Evolutionary conservation across 106 monocot species (phyloP).

Genomic region (Dioscorea dumetorum): DNA sequence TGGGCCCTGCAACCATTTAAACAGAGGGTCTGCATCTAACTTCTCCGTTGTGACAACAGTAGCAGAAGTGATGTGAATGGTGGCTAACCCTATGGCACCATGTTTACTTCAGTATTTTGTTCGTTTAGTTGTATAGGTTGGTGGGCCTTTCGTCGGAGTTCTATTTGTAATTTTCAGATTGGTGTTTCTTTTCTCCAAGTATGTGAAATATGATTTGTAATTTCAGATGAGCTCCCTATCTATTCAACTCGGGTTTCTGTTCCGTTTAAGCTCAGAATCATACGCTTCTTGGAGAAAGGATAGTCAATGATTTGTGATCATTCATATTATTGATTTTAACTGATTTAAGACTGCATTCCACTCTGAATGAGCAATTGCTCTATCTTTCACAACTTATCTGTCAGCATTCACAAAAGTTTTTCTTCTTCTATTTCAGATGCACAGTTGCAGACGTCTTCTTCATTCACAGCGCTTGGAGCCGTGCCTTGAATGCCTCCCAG

Average conservation of each 20-base stretch:
- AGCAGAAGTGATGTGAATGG: neutral
- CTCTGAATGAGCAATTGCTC: too few relatives aligned
- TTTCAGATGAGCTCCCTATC: neutral
- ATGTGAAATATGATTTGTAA: slow-evolving; percentile 53
- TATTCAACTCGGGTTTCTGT: too few relatives aligned
- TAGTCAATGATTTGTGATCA: too few relatives aligned
- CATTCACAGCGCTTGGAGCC: slow-evolving; percentile 4
- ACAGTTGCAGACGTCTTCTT: too few relatives aligned
- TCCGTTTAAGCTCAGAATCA: too few relatives aligned
- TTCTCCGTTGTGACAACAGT: neutral
- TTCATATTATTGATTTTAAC: too few relatives aligned
- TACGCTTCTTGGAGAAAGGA: too few relatives aligned
- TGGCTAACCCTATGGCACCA: slow-evolving; percentile 1
- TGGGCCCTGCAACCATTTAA: neutral
- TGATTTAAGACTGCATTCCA: too few relatives aligned
- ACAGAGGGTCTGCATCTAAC: neutral
- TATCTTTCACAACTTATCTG: too few relatives aligned
- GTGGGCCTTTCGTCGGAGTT: slow-evolving; percentile 5
- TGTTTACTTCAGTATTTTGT: neutral
- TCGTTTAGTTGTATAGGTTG: slow-evolving; percentile 36
- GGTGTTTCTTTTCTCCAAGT: slow-evolving; percentile 2
- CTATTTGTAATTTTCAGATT: neutral
- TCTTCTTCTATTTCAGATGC: too few relatives aligned
- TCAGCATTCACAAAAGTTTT: too few relatives aligned
- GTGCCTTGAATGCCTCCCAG: slow-evolving; percentile 43